phyloP scores from a whole-genome alignment of 1,139 yeast genomes.

The Candida labiduridarum region DNA sequence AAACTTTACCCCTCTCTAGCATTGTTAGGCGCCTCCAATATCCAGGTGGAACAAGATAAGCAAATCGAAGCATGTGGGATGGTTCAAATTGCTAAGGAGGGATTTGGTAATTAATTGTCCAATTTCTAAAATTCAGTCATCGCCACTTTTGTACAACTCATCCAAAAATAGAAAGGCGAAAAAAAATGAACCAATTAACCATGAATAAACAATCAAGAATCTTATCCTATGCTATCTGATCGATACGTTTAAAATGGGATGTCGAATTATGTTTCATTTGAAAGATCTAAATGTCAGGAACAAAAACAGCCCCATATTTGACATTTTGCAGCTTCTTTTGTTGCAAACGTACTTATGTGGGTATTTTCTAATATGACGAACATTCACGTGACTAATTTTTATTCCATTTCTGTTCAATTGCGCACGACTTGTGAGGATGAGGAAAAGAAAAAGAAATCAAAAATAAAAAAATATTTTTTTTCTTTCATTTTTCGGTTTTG shows the following conservation, averaged over 20 bases:
- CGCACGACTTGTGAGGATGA: background rate
- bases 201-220: background rate
- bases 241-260: background rate
- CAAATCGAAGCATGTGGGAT: background rate
- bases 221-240: background rate
- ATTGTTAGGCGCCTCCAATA: too few species aligned
- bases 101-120: background rate
- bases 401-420: background rate
- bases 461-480: background rate
- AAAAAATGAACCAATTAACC: background rate
- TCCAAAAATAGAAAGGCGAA: background rate
- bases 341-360: background rate
- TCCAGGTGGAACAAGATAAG: background rate
- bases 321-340: constrained; percentile 3
- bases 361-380: constrained; percentile 1
- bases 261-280: background rate
- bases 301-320: constrained; percentile 5
- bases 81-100: background rate
- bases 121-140: background rate
- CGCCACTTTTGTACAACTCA: background rate
- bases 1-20: too few species aligned
- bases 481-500: background rate
- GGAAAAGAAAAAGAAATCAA: background rate
- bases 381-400: background rate
- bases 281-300: constrained; percentile 2